These are phyloP conservation scores for Polyporus tsugae DNA, from an alignment of 1,284 basidiomycete genomes.

Conservation along the genomic window DNA sequence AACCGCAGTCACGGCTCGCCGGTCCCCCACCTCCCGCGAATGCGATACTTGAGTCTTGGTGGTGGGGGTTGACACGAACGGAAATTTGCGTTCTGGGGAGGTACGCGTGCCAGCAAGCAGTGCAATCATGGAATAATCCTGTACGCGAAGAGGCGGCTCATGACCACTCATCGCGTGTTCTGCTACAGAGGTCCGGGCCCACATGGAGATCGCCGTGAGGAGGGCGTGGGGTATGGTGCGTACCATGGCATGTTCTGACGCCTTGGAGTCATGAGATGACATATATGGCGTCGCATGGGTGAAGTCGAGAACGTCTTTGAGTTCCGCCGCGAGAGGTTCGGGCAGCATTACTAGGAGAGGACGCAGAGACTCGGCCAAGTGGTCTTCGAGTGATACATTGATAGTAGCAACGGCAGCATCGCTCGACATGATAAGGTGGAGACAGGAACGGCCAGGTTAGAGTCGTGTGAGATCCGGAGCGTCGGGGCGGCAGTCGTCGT, in stretches of 20 bases:
- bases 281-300: not conserved
- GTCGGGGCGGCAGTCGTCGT: not conserved
- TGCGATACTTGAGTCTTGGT: conserved; percentile 51
- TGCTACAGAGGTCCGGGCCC: conserved; percentile 66
- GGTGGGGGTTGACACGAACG: conserved; percentile 47
- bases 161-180: conserved; percentile 50
- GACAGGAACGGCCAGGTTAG: not conserved
- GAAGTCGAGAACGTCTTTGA: conserved; percentile 39
- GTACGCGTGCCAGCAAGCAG: conserved; percentile 78
- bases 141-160: conserved; percentile 55
- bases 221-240: conserved; percentile 66
- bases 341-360: conserved; percentile 58
- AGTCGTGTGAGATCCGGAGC: not conserved
- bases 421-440: not conserved
- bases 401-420: conserved; percentile 39
- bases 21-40: conserved; percentile 56
- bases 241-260: conserved; percentile 11
- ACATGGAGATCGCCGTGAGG: conserved; percentile 68
- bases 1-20: conserved; percentile 71
- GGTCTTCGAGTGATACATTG: conserved; percentile 73
- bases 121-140: conserved; percentile 72
- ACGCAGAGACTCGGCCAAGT: conserved; percentile 59
- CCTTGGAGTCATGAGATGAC: not conserved
- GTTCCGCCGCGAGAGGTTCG: conserved; percentile 48
- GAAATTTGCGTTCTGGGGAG: conserved; percentile 75